phyloP scores from a whole-genome alignment of 805 yeast genomes.

The Nakazawaea pomicola region DNA sequence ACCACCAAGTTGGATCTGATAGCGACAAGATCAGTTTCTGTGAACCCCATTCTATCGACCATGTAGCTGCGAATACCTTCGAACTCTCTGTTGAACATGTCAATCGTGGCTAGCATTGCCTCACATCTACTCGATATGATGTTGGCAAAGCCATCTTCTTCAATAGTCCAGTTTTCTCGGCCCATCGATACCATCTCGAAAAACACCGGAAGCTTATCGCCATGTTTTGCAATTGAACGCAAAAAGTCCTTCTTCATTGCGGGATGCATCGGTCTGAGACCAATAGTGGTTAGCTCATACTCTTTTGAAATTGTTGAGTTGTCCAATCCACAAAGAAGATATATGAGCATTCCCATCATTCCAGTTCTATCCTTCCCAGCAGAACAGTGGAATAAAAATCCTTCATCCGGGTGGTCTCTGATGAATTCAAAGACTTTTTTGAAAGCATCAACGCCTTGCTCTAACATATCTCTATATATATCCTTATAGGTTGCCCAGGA shows the following conservation, averaged over 20 bases:
- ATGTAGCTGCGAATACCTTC: slow-evolving; percentile 52
- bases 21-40: slow-evolving; percentile 35
- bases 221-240: slow-evolving; percentile 17
- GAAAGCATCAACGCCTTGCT: slow-evolving; percentile 42
- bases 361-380: slow-evolving; percentile 91
- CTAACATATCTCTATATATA: slow-evolving; percentile 57
- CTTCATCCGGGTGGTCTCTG: slow-evolving; percentile 45
- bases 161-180: slow-evolving; percentile 35
- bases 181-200: slow-evolving; percentile 26
- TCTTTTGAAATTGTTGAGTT: slow-evolving; percentile 63
- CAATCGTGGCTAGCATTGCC: slow-evolving; percentile 62
- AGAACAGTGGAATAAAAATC: slow-evolving; percentile 68
- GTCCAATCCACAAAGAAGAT: slow-evolving; percentile 62
- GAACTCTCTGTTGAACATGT: slow-evolving; percentile 42
- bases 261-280: slow-evolving; percentile 47
- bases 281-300: slow-evolving; percentile 69
- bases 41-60: slow-evolving; percentile 35
- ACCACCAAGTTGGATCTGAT: slow-evolving; percentile 27
- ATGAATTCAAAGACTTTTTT: slow-evolving; percentile 48
- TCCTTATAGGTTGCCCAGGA: slow-evolving; percentile 59
- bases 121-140: slow-evolving; percentile 62
- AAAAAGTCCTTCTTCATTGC: slow-evolving; percentile 31
- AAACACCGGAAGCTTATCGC: slow-evolving; percentile 19
- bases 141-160: slow-evolving; percentile 51
- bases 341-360: slow-evolving; percentile 59